Evolutionary conservation across 78 protist genomes (phyloP), one percentile per base, ranked within the genome.

Genomic region (Dictyostelium purpureum): DNA sequence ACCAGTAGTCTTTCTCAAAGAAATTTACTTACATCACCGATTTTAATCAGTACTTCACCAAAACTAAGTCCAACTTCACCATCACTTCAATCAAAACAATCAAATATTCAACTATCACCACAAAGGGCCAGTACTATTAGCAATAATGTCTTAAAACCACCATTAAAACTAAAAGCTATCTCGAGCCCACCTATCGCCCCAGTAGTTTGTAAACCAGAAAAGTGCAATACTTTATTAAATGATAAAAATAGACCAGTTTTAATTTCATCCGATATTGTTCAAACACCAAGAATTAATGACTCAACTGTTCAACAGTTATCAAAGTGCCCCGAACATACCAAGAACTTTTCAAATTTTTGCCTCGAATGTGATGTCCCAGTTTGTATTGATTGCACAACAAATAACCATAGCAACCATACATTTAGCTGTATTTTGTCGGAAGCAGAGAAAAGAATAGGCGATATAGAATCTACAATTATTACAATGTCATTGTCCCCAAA

Each of bases 321-420:
- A 33, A 40, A 47, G 21, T 79, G 88, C 33, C 40, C 49, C 7
- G 16, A 9, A 11, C 88, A 79, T 49, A 24, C 0, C 45, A 79
- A 85, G n/a, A 18, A 43, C n/a, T 85, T 12, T n/a, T 59, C 61
- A 35, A 35, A 61, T 6, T 73, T 43, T 31, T 85, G 92, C 49
- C 16, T 11, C 7, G 82, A 85, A 37, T 85, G 92, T 31, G 75
- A 85, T 1, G 33, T 19, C 40, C 49, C 61, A 54, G 11, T 85
- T 4, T 85, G 92, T 73, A 12, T 37, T 5, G 92, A 85, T 2
- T 85, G 92, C 21, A 16, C 73, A 6, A n/a, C n/a, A n/a, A 70
- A 61, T 28, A 33, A 56, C n/a, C 92, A 85, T 47, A 74, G 47
- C 19, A 75, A 75, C 2, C 92, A 85, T 38, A 73, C 56, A 21